Evolutionary conservation across 768 basidiomycete species (phyloP), one percentile per base, ranked within the genome.

Genomic region (Podaxis sp.): DNA sequence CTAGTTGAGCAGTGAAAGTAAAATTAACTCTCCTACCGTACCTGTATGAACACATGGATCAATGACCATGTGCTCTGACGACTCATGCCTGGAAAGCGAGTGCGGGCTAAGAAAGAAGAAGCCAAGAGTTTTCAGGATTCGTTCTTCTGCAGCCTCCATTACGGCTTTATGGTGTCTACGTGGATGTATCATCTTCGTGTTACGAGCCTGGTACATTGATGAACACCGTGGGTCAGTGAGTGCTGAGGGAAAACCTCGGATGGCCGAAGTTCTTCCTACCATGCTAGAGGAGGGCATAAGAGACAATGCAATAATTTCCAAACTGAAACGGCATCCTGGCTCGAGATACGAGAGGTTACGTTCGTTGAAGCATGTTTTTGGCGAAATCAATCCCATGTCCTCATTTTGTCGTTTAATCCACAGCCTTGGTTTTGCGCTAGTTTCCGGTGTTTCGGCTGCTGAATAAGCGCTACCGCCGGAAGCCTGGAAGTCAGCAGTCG

Each of bases 391-490:
- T 13, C 3, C 12, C 49, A 51, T 55, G 36, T 30, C 9, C 9
- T 52, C 26, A 52, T 12, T 53, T 33, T 53, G 28, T 33, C 30
- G 12, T 40, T 42, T n/a, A 56, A 22, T 40, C 54, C 13, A 39
- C 15, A 51, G 24, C 33, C 7, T 52, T 11, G 30, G 7, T 24
- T 33, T 59, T 53, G 51, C 28, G 40, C 46, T 24, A 52, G 48
- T 39, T 46, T 59, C 51, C 60, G 26, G 59, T 62, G 44, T 33
- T 61, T 49, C 38, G 56, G 63, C 54, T 66, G 68, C 64, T 59
- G 69, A 71, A 70, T 72, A 70, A 72, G 70, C 69, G 62, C 67
- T 70, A 66, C 69, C 69, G 68, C 66, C 67, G 71, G 66, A 70
- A 66, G 62, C 52, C 63, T 56, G 65, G 52, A 63, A 55, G 44